Evolutionary conservation across 495 filamentous ascomycete species (phyloP).

Genomic region (Aspergillus conjunctus): DNA sequence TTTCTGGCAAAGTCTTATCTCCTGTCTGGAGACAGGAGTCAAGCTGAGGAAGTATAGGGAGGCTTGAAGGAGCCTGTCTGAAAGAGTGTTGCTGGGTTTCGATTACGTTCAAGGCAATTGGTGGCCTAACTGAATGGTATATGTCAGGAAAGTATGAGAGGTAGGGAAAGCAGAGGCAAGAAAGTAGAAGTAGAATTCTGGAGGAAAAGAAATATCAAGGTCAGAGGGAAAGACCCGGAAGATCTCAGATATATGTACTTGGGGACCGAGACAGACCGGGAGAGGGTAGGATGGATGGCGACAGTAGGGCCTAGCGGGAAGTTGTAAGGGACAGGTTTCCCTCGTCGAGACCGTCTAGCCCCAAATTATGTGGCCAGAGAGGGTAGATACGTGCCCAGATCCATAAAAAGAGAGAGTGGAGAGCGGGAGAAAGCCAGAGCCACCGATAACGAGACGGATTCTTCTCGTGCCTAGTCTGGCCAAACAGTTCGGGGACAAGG

Average conservation of each 20-base stretch:
- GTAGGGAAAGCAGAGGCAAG: constrained; percentile 8
- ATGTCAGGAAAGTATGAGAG: too few species aligned
- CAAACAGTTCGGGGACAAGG: constrained; percentile 24
- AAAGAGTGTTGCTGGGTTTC: neutral
- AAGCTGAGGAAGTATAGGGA: neutral
- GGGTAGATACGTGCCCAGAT: constrained; percentile 8
- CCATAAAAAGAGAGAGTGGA: constrained; percentile 11
- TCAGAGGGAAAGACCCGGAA: constrained; percentile 14
- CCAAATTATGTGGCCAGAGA: constrained; percentile 2
- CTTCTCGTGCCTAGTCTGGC: constrained; percentile 22
- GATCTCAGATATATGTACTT: constrained; percentile 24
- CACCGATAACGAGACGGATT: neutral
- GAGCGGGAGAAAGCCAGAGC: constrained; percentile 8
- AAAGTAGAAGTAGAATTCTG: constrained; percentile 8
- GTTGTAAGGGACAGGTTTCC: neutral
- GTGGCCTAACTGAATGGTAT: too few species aligned
- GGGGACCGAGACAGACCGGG: constrained; percentile 1
- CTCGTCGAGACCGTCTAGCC: neutral
- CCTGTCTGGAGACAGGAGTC: neutral
- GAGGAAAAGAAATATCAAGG: constrained; percentile 13
- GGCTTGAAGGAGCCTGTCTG: neutral
- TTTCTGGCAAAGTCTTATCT: constrained; percentile 13
- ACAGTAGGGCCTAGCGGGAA: neutral
- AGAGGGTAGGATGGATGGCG: constrained; percentile 1
- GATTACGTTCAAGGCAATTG: neutral